These are phyloP conservation scores for Paragyromitra xinjiangensis DNA, from an alignment of 495 filamentous ascomycete species.

Conservation along the genomic window DNA sequence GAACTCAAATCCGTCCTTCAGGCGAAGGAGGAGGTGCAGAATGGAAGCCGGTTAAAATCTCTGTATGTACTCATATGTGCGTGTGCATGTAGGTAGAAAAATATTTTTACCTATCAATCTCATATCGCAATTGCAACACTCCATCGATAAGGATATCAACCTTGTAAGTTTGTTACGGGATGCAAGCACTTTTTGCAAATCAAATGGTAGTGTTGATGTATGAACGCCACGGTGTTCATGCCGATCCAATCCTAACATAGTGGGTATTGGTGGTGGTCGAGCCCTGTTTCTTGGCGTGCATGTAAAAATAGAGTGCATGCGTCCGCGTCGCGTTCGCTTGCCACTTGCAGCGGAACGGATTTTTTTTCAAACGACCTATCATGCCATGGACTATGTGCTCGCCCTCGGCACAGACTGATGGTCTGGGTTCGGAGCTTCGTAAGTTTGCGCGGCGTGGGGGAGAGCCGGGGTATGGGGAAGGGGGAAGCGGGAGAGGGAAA, in stretches of 20 bases:
- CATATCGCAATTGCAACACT: slow-evolving; percentile 24
- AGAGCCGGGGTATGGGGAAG: slow-evolving; percentile 11
- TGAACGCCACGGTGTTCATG: slow-evolving; percentile 43
- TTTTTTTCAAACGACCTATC: slow-evolving; percentile 27
- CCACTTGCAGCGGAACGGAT: slow-evolving; percentile 32
- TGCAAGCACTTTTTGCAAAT: slow-evolving; percentile 27
- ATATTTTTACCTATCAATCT: slow-evolving; percentile 29
- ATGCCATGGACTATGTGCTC: slow-evolving; percentile 8
- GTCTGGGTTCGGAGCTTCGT: slow-evolving; percentile 16
- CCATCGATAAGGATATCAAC: slow-evolving; percentile 45
- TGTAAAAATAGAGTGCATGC: slow-evolving; percentile 48
- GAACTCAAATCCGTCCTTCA: slow-evolving; percentile 11
- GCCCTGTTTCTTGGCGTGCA: slow-evolving; percentile 41
- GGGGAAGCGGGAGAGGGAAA: slow-evolving; percentile 14
- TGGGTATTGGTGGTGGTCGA: slow-evolving; percentile 22
- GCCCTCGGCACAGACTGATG: neutral
- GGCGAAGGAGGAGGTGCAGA: neutral
- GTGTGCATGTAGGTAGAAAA: slow-evolving; percentile 26
- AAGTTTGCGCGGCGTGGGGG: slow-evolving; percentile 37
- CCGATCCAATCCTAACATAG: slow-evolving; percentile 33
- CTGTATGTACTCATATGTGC: slow-evolving; percentile 22
- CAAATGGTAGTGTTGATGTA: slow-evolving; percentile 11
- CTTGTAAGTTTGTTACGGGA: slow-evolving; percentile 9
- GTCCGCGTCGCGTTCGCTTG: slow-evolving; percentile 44
- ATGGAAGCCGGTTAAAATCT: slow-evolving; percentile 33